Evolutionary conservation across 768 basidiomycete genomes (phyloP).

Genomic region (Mycena olivaceomarginata): DNA sequence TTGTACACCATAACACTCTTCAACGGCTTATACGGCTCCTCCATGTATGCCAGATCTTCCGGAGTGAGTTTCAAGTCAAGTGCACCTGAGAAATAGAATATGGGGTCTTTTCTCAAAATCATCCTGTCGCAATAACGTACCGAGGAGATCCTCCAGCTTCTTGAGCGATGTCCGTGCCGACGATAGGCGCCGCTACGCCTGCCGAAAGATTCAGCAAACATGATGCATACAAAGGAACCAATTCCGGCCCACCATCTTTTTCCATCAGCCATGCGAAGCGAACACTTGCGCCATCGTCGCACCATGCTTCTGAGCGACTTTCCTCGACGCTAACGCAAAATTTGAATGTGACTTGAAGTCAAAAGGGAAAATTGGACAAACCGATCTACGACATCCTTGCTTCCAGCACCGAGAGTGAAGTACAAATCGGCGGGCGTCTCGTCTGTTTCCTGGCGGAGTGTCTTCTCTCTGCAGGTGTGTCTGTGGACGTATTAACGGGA

Average conservation of each 20-base stretch:
- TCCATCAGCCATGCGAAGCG: slow-evolving; percentile 60
- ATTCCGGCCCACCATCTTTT: slow-evolving; percentile 13
- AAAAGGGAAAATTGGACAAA: not conserved
- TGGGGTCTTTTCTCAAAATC: too few species aligned
- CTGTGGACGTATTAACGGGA: not conserved
- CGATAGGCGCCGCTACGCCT: slow-evolving; percentile 65
- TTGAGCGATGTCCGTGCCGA: too few species aligned
- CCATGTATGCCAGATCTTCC: too few species aligned
- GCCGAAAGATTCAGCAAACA: not conserved
- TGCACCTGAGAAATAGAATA: too few species aligned
- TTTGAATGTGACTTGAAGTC: not conserved
- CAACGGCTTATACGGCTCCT: too few species aligned
- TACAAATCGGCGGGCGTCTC: not conserved
- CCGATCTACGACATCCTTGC: slow-evolving; percentile 11
- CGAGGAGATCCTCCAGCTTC: slow-evolving; percentile 53
- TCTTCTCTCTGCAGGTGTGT: not conserved
- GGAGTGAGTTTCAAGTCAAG: too few species aligned
- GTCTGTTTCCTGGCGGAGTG: not conserved
- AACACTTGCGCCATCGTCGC: slow-evolving; percentile 65
- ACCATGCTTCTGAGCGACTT: slow-evolving; percentile 59
- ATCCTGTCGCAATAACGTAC: too few species aligned
- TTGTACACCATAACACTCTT: too few species aligned
- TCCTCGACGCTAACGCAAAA: slow-evolving; percentile 57
- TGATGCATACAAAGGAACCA: not conserved
- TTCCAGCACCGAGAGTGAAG: slow-evolving; percentile 4